Conservation (phyloP, 768 basidiomycete species). For the Baorangia bicolor region DNA sequence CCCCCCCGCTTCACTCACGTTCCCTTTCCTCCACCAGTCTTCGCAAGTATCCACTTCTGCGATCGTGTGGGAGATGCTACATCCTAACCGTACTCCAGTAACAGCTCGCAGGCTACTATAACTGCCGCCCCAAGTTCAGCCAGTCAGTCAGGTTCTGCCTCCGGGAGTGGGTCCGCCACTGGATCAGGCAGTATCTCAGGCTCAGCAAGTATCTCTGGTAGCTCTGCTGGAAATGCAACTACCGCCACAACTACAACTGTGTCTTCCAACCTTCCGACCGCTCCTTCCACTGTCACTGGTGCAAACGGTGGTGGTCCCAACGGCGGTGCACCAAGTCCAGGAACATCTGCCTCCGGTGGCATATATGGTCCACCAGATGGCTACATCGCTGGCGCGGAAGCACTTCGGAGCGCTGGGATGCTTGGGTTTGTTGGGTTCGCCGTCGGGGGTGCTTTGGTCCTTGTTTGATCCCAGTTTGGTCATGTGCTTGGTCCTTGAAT, state of each 20-base stretch:
- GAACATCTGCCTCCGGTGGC: slow-evolving; percentile 42
- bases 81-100: slow-evolving; percentile 41
- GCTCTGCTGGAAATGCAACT: slow-evolving; percentile 31
- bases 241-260: slow-evolving; percentile 20
- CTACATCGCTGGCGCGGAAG: slow-evolving; percentile 58
- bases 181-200: slow-evolving; percentile 24
- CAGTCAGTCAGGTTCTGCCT: slow-evolving; percentile 19
- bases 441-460: slow-evolving; percentile 48
- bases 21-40: slow-evolving; percentile 15
- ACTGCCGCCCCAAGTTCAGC: slow-evolving; percentile 44
- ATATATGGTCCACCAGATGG: slow-evolving; percentile 66
- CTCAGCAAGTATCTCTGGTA: slow-evolving; percentile 17
- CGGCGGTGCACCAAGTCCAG: slow-evolving; percentile 56
- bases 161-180: slow-evolving; percentile 19
- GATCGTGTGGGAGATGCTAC: slow-evolving; percentile 28
- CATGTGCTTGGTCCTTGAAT: slow-evolving; percentile 1
- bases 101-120: slow-evolving; percentile 41
- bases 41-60: slow-evolving; percentile 39
- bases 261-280: slow-evolving; percentile 45
- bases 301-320: slow-evolving; percentile 45
- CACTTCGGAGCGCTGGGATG: slow-evolving; percentile 46
- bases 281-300: slow-evolving; percentile 51
- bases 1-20: background rate
- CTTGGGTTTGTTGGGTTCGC: slow-evolving; percentile 45
- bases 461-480: slow-evolving; percentile 35